Evolutionary conservation across 352 stramenopile genomes (phyloP).

Genomic region (Globisporangium rhizosaccharum): DNA sequence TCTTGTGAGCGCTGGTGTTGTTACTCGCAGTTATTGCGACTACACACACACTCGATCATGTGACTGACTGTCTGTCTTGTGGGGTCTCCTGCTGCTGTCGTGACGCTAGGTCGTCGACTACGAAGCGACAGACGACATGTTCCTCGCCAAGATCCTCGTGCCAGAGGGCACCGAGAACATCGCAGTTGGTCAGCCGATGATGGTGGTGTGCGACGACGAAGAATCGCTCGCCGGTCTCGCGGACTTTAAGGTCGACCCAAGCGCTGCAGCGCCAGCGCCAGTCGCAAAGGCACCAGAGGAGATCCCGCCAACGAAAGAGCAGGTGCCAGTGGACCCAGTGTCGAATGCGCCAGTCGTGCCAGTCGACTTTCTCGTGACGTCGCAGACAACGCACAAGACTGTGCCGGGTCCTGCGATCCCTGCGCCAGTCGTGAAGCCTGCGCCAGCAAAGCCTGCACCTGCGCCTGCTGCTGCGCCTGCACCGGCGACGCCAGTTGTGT

Average conservation of each 20-base stretch:
- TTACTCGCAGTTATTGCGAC: background rate
- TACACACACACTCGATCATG: background rate
- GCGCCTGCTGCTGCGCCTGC: conserved; percentile 17
- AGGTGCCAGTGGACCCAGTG: conserved; percentile 39
- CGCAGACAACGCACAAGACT: conserved; percentile 14
- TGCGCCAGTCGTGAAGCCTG: conserved; percentile 11
- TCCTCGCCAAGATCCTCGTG: conserved; percentile 96
- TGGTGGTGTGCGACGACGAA: conserved; percentile 93
- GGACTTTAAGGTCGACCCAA: conserved; percentile 71
- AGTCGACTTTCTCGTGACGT: conserved; percentile 47
- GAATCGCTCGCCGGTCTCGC: conserved; percentile 59
- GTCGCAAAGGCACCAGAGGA: conserved; percentile 48
- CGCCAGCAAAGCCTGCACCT: conserved; percentile 18
- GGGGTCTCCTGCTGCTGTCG: background rate
- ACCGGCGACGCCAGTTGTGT: conserved; percentile 17
- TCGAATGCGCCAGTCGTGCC: conserved; percentile 46
- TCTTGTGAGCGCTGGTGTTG: background rate
- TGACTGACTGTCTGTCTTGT: background rate
- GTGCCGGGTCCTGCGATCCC: conserved; percentile 35
- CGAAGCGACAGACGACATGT: conserved; percentile 96
- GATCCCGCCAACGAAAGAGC: conserved; percentile 64
- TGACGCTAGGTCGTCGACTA: conserved; percentile 90
- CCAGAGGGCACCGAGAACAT: conserved; percentile 88
- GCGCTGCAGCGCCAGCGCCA: conserved; percentile 23
- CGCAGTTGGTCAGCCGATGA: conserved; percentile 91